phyloP scores from a whole-genome alignment of 306 rosid genomes.

The Rosa persica region DNA sequence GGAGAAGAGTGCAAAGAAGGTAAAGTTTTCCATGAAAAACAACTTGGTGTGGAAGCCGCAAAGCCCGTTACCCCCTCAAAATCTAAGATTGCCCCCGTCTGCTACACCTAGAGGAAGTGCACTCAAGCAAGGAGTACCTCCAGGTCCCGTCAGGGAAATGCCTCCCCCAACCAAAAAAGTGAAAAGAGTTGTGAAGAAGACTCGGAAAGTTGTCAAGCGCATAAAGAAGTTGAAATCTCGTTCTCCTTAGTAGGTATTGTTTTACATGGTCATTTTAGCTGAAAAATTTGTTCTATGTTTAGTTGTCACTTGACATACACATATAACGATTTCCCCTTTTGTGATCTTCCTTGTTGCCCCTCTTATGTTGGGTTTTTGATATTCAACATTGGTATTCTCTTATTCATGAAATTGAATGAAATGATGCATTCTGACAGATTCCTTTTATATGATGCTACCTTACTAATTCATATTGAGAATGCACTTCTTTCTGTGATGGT shows the following conservation, averaged over 20 bases:
- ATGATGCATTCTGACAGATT: background rate
- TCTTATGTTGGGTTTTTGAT: constrained; percentile 5
- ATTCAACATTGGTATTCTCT: constrained; percentile 15
- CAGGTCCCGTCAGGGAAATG: constrained; percentile 92
- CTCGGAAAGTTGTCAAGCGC: constrained; percentile 72
- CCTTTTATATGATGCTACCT: background rate
- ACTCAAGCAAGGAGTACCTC: constrained; percentile 91
- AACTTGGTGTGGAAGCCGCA: constrained; percentile 97
- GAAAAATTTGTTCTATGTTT: constrained; percentile 4
- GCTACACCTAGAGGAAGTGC: constrained; percentile 99
- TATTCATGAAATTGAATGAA: constrained; percentile 20
- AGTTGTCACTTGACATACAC: constrained; percentile 4
- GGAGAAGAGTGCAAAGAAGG: constrained; percentile 80
- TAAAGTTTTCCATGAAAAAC: constrained; percentile 83
- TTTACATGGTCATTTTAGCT: constrained; percentile 1
- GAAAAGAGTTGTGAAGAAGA: constrained; percentile 57
- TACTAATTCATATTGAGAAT: background rate
- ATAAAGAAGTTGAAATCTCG: constrained; percentile 63
- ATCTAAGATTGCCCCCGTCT: constrained; percentile 88
- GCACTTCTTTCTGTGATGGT: background rate
- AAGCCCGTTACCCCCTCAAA: constrained; percentile 87
- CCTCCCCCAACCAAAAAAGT: constrained; percentile 47
- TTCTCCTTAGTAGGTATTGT: constrained; percentile 13
- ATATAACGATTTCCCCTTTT: background rate
- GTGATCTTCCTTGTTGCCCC: constrained; percentile 9